Evolutionary conservation across 148 eudicot genomes (phyloP), one percentile per base, ranked within the genome.

Genomic region (Rhododendron griersonianum): DNA sequence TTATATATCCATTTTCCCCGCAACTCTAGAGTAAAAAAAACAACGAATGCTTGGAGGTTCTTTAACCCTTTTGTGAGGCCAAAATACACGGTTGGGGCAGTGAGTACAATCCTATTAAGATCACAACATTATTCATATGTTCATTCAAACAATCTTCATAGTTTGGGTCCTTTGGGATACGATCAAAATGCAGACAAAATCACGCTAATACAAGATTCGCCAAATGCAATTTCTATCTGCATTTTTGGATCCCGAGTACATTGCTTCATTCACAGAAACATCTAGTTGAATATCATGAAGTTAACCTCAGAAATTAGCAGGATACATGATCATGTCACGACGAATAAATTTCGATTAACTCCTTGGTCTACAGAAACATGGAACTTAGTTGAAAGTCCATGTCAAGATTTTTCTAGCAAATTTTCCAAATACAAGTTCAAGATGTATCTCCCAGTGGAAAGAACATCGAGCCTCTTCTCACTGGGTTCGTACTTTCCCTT

Each of bases 401-500:
- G 37, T 93, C 92, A 96, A 84, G 98, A 96, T 81, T 95, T 88
- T 84, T 94, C 91, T 47, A 96, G 84, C 86, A 96, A 86, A 89
- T 90, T 93, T 84, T 96, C 90, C 57, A 96, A 86, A 85, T 95
- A 94, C 84, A 96, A 89, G 87, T 96, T 96, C 88, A 96, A 88
- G 53, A 96, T 92, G 90, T 96, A 94, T 93, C 99, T 92, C 78
- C 96, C 98, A 33, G 98, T 92, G 23, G 98, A 94, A 23, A 94
- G 89, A 67, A 96, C 99, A 91, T 96, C 95, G 37, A 96, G 98
- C 91, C 96, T 89, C 89, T 94, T 93, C 91, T 96, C 99, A 35
- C 95, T 92, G 25, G 98, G 95, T 87, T 96, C 98, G 63, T 96
- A 96, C 85, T 92, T 95, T 39, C 99, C 99, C 87, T 95, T 96